phyloP scores from a whole-genome alignment of 129 eudicot genomes.

The Flaveria robusta region DNA sequence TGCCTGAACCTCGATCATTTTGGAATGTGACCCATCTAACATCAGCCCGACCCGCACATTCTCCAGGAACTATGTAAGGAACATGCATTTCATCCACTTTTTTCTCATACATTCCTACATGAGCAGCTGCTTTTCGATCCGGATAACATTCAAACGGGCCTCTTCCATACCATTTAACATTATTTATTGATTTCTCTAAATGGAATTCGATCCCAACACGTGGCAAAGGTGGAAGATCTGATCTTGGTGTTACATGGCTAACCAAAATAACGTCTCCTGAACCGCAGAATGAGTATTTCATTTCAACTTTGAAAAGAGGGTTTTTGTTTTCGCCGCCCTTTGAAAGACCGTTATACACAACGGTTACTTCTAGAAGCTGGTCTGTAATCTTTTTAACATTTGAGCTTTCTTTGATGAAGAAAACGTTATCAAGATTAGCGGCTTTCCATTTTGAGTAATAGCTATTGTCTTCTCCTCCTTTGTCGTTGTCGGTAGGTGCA shows the following conservation, averaged over 20 bases:
- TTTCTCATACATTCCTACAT: conserved; percentile 67
- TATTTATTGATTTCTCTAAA: conserved; percentile 61
- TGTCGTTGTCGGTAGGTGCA: conserved; percentile 95
- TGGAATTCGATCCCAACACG: conserved; percentile 89
- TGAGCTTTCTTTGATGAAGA: conserved; percentile 55
- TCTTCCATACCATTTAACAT: conserved; percentile 80
- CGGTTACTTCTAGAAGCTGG: conserved; percentile 55
- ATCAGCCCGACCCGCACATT: conserved; percentile 84
- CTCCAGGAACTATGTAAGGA: conserved; percentile 88
- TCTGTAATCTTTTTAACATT: conserved; percentile 43
- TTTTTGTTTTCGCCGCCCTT: conserved; percentile 26
- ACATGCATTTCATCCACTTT: conserved; percentile 86
- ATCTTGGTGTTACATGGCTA: conserved; percentile 55
- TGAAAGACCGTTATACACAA: conserved; percentile 42
- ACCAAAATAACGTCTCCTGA: conserved; percentile 81
- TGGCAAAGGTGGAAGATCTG: conserved; percentile 89
- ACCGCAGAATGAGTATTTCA: conserved; percentile 61
- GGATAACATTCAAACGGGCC: conserved; percentile 99
- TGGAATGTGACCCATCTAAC: conserved; percentile 88
- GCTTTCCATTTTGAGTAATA: conserved; percentile 79
- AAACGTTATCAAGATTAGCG: conserved; percentile 55
- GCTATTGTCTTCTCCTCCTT: conserved; percentile 75
- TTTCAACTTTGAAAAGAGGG: conserved; percentile 49
- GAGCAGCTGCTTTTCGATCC: conserved; percentile 89
- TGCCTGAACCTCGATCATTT: conserved; percentile 62